A percentile compares a stretch with the other conserved stretches of the same genome.
Conservation (phyloP, 2,329 filamentous ascomycete species). For the Alternaria gaisen region DNA sequence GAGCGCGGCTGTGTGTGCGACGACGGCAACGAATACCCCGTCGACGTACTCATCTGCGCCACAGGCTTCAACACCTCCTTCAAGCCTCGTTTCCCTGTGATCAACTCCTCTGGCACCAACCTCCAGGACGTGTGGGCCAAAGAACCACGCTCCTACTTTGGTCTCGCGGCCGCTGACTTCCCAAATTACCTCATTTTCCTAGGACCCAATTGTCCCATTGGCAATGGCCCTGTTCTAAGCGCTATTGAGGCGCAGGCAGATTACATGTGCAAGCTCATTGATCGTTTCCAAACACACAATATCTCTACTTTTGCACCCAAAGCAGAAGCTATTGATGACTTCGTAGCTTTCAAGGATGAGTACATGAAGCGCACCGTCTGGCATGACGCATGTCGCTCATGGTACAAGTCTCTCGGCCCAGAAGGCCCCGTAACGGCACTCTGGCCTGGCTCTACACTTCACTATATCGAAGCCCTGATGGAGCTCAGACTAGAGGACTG, state of each 20-base stretch:
- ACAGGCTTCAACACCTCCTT: constrained; percentile 52
- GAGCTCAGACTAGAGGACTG: constrained; percentile 60
- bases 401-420: constrained; percentile 50
- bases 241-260: constrained; percentile 60
- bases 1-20: constrained; percentile 51
- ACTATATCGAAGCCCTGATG: constrained; percentile 60
- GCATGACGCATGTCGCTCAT: constrained; percentile 56
- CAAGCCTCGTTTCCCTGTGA: constrained; percentile 58
- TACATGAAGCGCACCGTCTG: constrained; percentile 60
- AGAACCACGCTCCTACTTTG: constrained; percentile 56
- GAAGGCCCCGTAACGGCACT: constrained; percentile 53
- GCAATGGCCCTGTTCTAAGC: constrained; percentile 54
- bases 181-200: constrained; percentile 58
- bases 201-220: constrained; percentile 55
- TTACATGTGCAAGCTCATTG: constrained; percentile 61
- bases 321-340: constrained; percentile 59
- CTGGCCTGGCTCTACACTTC: constrained; percentile 59
- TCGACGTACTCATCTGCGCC: constrained; percentile 51
- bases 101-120: constrained; percentile 50
- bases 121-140: constrained; percentile 57
- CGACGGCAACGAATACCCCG: constrained; percentile 45
- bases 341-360: constrained; percentile 57
- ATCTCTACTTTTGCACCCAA: constrained; percentile 57
- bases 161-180: constrained; percentile 56
- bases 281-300: constrained; percentile 60